Evolutionary conservation across 2,329 filamentous ascomycete genomes (phyloP).

Genomic region (Metarhizium rileyi): DNA sequence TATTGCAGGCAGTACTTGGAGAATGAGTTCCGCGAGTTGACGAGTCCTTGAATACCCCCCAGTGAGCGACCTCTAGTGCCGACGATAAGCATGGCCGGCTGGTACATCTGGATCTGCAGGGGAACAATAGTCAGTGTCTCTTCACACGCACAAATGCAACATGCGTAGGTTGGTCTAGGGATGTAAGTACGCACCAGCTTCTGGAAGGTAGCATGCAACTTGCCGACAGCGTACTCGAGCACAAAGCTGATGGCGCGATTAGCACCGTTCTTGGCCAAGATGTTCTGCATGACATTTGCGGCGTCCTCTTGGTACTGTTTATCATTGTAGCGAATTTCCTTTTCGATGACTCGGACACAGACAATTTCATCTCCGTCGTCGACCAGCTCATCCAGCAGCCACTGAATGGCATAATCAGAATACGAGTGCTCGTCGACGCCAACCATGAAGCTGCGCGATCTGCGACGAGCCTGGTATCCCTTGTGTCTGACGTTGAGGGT

Average conservation of each 20-base stretch:
- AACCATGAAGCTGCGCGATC: constrained; percentile 81
- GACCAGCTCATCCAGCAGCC: constrained; percentile 83
- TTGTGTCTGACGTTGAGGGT: constrained; percentile 80
- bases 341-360: constrained; percentile 80
- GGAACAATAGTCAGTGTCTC: constrained; percentile 7
- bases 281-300: constrained; percentile 60
- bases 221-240: constrained; percentile 80
- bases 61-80: constrained; percentile 78
- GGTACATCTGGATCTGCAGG: constrained; percentile 74
- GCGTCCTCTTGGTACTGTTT: constrained; percentile 70
- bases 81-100: constrained; percentile 84
- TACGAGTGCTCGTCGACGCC: constrained; percentile 87
- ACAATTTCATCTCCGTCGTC: constrained; percentile 92
- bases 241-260: constrained; percentile 80
- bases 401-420: constrained; percentile 85
- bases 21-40: constrained; percentile 70
- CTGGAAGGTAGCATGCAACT: constrained; percentile 83
- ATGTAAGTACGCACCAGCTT: constrained; percentile 55
- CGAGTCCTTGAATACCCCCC: constrained; percentile 74
- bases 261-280: constrained; percentile 66
- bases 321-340: constrained; percentile 61
- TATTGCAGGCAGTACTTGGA: constrained; percentile 94
- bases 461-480: constrained; percentile 70
- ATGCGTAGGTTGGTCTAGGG: too few species aligned
- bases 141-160: neutral